Conservation (phyloP, 1,284 basidiomycete genomes). For the Tetrapyrgos nigripes region DNA sequence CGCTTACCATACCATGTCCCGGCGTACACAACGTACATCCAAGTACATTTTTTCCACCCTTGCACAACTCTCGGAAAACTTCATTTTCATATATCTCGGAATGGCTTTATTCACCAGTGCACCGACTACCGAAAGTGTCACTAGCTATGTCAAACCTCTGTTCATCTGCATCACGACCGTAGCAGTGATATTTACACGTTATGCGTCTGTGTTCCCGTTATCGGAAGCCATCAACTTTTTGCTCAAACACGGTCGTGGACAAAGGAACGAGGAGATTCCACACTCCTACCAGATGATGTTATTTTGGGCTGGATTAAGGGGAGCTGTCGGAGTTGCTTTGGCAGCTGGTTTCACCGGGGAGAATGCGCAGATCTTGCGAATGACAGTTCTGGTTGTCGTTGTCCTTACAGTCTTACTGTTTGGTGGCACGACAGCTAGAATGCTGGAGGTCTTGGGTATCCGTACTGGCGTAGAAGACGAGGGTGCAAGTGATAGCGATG, state of each 20-base stretch:
- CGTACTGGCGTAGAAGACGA: conserved; percentile 96
- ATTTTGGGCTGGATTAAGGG: conserved; percentile 97
- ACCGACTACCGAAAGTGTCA: conserved; percentile 72
- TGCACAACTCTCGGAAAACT: conserved; percentile 96
- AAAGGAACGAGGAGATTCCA: conserved; percentile 86
- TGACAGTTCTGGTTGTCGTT: conserved; percentile 95
- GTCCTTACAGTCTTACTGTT: conserved; percentile 96
- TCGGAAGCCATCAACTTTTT: conserved; percentile 95
- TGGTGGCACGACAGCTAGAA: conserved; percentile 94
- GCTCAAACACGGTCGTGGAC: conserved; percentile 82
- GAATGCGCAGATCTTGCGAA: conserved; percentile 90
- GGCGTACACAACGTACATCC: conserved; percentile 92
- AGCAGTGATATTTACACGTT: conserved; percentile 93
- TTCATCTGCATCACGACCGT: conserved; percentile 93
- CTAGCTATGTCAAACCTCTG: conserved; percentile 92
- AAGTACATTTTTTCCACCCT: conserved; percentile 95
- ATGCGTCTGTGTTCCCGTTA: conserved; percentile 97
- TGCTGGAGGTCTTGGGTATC: conserved; percentile 98
- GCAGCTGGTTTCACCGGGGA: conserved; percentile 94
- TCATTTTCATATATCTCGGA: conserved; percentile 99
- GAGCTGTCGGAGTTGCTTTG: conserved; percentile 96
- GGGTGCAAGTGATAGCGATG: conserved; percentile 80
- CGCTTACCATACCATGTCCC: conserved; percentile 99
- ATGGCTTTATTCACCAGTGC: conserved; percentile 92
- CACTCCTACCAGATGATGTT: conserved; percentile 99